Evolutionary conservation across 2,329 filamentous ascomycete genomes (phyloP).

Genomic region (Hypoxylon sp.): DNA sequence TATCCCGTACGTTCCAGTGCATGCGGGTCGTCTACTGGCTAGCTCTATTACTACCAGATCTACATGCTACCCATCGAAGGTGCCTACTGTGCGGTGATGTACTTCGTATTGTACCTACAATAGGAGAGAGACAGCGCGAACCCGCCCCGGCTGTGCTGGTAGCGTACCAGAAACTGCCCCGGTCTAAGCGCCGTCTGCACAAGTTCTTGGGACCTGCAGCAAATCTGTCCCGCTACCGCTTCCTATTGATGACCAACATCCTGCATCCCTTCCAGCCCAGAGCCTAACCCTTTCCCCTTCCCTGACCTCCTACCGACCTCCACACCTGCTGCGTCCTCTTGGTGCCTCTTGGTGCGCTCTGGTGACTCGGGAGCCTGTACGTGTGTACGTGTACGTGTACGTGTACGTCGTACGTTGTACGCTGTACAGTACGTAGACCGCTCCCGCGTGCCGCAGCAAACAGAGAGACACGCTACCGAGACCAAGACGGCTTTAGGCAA

Average conservation of each 20-base stretch:
- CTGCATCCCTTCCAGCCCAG: conserved; percentile 18
- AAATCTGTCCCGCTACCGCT: conserved; percentile 28
- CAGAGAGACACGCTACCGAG: conserved; percentile 32
- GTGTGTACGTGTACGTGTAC: not conserved
- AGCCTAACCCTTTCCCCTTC: conserved; percentile 23
- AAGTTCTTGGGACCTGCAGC: conserved; percentile 29
- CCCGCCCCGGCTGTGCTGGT: conserved; percentile 9
- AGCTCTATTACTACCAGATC: no score
- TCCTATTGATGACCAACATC: conserved; percentile 25
- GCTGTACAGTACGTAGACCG: no score
- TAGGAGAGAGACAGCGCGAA: not conserved
- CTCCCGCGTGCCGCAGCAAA: conserved; percentile 20
- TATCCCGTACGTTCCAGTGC: conserved; percentile 14
- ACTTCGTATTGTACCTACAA: no score
- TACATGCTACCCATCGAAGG: no score
- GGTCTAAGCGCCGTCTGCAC: conserved; percentile 20
- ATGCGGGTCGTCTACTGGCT: no score
- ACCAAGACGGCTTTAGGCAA: conserved; percentile 37
- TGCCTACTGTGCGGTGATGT: no score
- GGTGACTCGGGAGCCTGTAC: conserved; percentile 17
- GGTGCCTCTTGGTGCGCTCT: no score
- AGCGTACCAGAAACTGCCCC: conserved; percentile 5
- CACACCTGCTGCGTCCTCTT: conserved; percentile 25
- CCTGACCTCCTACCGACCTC: conserved; percentile 11
- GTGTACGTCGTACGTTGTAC: no score